These are phyloP conservation scores for Phylloporus sp. DNA, from an alignment of 768 basidiomycete genomes.

Conservation along the genomic window DNA sequence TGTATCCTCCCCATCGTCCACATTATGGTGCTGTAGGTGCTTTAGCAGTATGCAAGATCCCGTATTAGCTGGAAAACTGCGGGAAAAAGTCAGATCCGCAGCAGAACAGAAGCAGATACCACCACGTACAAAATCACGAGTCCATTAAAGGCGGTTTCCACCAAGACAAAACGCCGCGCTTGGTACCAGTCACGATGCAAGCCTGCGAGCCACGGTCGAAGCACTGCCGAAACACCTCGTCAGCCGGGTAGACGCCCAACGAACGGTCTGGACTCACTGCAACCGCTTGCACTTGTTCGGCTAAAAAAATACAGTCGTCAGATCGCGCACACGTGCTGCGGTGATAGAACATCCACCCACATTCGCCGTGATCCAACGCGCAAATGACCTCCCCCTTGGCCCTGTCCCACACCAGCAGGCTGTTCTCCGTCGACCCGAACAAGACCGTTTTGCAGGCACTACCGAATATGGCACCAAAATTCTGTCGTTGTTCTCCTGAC, in stretches of 20 bases:
- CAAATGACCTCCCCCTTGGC: constrained; percentile 48
- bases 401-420: constrained; percentile 59
- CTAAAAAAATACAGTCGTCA: constrained; percentile 20
- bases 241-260: constrained; percentile 22
- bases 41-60: constrained; percentile 31
- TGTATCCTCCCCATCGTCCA: constrained; percentile 20
- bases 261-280: constrained; percentile 25
- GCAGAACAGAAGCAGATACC: neutral
- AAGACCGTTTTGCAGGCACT: constrained; percentile 49
- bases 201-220: constrained; percentile 39
- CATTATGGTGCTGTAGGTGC: constrained; percentile 23
- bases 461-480: constrained; percentile 51
- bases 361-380: constrained; percentile 57
- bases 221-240: constrained; percentile 29
- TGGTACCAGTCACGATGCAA: constrained; percentile 54
- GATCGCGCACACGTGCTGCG: neutral
- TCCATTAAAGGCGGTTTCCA: constrained; percentile 38
- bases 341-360: constrained; percentile 32
- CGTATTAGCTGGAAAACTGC: constrained; percentile 14
- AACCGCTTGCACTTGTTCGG: constrained; percentile 31
- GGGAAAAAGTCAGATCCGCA: constrained; percentile 11
- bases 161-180: constrained; percentile 51
- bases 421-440: constrained; percentile 51
- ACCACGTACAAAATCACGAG: constrained; percentile 26
- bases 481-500: constrained; percentile 27